These are phyloP conservation scores for Entonaema liquescens DNA, from an alignment of 495 filamentous ascomycete genomes.

Conservation along the genomic window DNA sequence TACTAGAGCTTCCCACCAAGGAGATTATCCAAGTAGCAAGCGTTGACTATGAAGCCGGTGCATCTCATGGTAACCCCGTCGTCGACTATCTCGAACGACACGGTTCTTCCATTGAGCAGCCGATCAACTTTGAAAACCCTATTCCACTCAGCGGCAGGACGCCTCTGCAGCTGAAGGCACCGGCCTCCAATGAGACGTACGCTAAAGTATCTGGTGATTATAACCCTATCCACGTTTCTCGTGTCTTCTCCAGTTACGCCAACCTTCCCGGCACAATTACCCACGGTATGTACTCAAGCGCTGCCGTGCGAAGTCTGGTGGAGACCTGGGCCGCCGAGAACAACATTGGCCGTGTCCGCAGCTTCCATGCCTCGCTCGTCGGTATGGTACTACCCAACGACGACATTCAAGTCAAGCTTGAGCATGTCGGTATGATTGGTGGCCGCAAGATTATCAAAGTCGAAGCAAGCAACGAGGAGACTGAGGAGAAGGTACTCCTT, in stretches of 20 bases:
- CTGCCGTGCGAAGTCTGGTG: slow-evolving; percentile 95
- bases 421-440: slow-evolving; percentile 96
- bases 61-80: slow-evolving; percentile 94
- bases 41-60: slow-evolving; percentile 89
- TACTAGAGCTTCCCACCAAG: slow-evolving; percentile 95
- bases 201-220: slow-evolving; percentile 97
- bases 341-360: slow-evolving; percentile 94
- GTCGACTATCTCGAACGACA: slow-evolving; percentile 94
- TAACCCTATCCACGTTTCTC: slow-evolving; percentile 98
- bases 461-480: slow-evolving; percentile 90
- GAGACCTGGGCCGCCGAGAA: slow-evolving; percentile 99
- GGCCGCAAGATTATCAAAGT: slow-evolving; percentile 99
- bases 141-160: slow-evolving; percentile 95
- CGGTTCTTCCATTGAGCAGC: slow-evolving; percentile 93
- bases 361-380: slow-evolving; percentile 92
- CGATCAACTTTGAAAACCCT: slow-evolving; percentile 94
- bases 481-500: slow-evolving; percentile 91
- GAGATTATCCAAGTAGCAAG: slow-evolving; percentile 95
- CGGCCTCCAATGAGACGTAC: slow-evolving; percentile 98
- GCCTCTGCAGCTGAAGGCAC: slow-evolving; percentile 83
- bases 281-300: slow-evolving; percentile 99
- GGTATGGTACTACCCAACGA: slow-evolving; percentile 99
- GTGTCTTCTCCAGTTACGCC: slow-evolving; percentile 94
- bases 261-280: slow-evolving; percentile 96
- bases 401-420: slow-evolving; percentile 88